Evolutionary conservation across 2,329 filamentous ascomycete species (phyloP), one percentile per base, ranked within the genome.

Genomic region (Fusarium chlamydosporum): DNA sequence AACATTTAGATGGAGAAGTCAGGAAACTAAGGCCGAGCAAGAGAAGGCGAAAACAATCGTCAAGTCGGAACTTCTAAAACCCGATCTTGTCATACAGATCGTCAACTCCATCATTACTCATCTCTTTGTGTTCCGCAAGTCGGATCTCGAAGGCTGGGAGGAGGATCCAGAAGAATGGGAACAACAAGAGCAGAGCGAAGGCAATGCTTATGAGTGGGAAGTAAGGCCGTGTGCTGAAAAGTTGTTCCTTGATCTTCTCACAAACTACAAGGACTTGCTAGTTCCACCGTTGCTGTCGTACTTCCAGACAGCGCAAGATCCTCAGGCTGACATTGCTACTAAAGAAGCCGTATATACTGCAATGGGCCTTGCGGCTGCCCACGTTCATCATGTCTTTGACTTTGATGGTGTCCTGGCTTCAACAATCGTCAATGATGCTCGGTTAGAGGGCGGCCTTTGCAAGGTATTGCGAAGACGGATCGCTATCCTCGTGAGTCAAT

Each of bases 131-230:
- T 96, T 98, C 78, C 89, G 93, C 34, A 88, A 91, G 61, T 89
- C 89, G 52, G 96, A 99, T 78, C 86, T 98, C 1, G 89, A 93
- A 65, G 91, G 93, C 60, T 99, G 96, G 96, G 91, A 96, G 76
- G 91, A 96, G 75, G 94, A 97, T 60, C 93, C 95, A 0, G 93
- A 99, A 77, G 94, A 96, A 55, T 99, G 96, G 94, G 95, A 97
- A 78, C 90, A 92, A 68, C 89, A 91, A 73, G 94, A 97, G 81
- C 93, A 96, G 74, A 92, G 91, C 63, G 88, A 92, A 61, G 90
- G 92, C 35, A 92, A 93, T 71, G 92, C 92, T 2, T 98, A 92
- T 86, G 94, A 98, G 75, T 97, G 94, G 82, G 92, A 95, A 61
- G 91, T 98, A 54, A 89, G 95, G 33, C 93, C 94, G 4, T 98